A percentile compares a stretch with the other conserved stretches of the same genome.
phyloP scores from a whole-genome alignment of 257 asterid species.

The Mitragyna speciosa region DNA sequence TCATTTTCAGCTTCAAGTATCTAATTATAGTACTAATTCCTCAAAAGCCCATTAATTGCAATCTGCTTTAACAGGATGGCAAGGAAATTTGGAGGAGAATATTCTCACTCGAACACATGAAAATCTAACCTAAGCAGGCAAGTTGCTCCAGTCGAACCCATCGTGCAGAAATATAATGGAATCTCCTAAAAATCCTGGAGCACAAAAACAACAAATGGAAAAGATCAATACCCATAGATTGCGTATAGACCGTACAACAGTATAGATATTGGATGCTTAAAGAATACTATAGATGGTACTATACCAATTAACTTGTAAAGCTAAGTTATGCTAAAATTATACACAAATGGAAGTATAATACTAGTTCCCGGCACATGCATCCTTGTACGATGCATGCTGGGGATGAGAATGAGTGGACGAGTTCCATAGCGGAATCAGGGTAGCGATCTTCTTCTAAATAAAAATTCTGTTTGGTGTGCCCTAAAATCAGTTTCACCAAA shows the following conservation, averaged over 20 bases:
- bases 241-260: not conserved
- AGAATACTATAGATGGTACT: not conserved
- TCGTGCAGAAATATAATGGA: conserved; percentile 10
- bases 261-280: not conserved
- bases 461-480: no score
- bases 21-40: no score
- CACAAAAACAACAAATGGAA: not conserved
- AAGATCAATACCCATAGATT: not conserved
- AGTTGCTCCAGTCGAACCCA: not conserved
- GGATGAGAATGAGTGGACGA: no score
- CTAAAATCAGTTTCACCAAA: not conserved
- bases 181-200: conserved; percentile 3
- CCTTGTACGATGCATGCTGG: not conserved
- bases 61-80: not conserved
- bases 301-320: no score
- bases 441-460: no score
- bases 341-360: not conserved
- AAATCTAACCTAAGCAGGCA: not conserved
- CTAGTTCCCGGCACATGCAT: not conserved
- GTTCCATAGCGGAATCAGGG: no score
- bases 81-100: not conserved
- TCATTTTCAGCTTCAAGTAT: no score
- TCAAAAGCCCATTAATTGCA: not conserved
- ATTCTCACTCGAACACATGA: conserved; percentile 12
- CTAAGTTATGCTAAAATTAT: no score